A percentile compares a stretch with the other conserved stretches of the same genome.
These are phyloP conservation scores for Boletellus ananas DNA, from an alignment of 768 basidiomycete species.

Conservation along the genomic window DNA sequence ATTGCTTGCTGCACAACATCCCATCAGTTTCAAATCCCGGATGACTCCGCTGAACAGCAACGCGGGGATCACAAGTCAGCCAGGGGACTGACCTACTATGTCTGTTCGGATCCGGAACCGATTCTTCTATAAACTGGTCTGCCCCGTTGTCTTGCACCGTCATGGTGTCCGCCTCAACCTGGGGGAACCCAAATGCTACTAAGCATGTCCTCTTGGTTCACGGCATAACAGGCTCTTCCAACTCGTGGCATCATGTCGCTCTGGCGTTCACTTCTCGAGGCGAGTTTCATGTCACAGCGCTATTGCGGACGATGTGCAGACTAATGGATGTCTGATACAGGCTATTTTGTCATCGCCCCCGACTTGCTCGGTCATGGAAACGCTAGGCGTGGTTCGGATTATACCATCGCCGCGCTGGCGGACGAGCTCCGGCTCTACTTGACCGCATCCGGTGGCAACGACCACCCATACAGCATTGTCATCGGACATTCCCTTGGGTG, in stretches of 20 bases:
- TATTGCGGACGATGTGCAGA: neutral
- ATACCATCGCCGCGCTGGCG: neutral
- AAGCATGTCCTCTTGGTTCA: too few relatives aligned
- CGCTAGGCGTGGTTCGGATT: slow-evolving; percentile 1
- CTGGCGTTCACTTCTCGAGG: slow-evolving; percentile 17
- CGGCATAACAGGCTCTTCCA: slow-evolving; percentile 12
- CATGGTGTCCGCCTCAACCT: too few relatives aligned
- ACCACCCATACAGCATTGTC: slow-evolving; percentile 7
- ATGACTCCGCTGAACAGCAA: too few relatives aligned
- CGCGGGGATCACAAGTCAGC: too few relatives aligned
- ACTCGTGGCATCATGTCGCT: slow-evolving; percentile 14
- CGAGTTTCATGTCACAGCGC: neutral
- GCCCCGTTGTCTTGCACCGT: too few relatives aligned
- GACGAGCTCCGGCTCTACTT: slow-evolving; percentile 15
- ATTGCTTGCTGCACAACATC: too few relatives aligned
- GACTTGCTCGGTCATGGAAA: slow-evolving; percentile 22
- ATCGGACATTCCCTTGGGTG: slow-evolving; percentile 24
- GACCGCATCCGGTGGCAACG: neutral
- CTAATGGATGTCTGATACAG: slow-evolving; percentile 1
- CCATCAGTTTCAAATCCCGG: too few relatives aligned
- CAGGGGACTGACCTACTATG: too few relatives aligned
- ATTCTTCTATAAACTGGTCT: too few relatives aligned
- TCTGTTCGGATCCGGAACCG: too few relatives aligned
- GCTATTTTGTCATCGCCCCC: slow-evolving; percentile 22
- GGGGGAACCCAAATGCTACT: too few relatives aligned